Percentiles rank a stretch among this genome's conserved stretches.
These are phyloP conservation scores for Gardenia jasminoides DNA, from an alignment of 257 asterid genomes.

Conservation along the genomic window DNA sequence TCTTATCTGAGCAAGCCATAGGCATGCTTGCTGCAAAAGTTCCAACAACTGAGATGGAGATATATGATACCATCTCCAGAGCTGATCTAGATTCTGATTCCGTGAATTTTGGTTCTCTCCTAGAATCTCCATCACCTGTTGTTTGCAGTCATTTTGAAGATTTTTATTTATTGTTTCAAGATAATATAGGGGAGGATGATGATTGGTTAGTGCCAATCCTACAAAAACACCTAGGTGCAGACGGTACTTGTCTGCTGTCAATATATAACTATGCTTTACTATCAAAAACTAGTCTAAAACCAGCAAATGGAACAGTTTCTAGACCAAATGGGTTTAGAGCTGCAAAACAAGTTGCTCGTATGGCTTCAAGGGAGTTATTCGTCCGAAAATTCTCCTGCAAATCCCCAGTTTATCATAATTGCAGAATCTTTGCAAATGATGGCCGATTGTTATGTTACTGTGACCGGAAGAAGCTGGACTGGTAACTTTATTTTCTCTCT, in stretches of 20 bases:
- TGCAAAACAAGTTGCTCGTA: slow-evolving; percentile 55
- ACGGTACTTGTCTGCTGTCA: slow-evolving; percentile 82
- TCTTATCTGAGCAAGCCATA: slow-evolving; percentile 83
- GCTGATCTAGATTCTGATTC: slow-evolving; percentile 62
- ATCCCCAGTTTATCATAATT: slow-evolving; percentile 95
- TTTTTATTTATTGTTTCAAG: slow-evolving; percentile 52
- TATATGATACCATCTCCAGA: slow-evolving; percentile 47
- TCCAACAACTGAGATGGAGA: slow-evolving; percentile 57
- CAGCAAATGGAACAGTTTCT: slow-evolving; percentile 41
- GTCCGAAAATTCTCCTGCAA: slow-evolving; percentile 95
- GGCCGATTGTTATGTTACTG: slow-evolving; percentile 89
- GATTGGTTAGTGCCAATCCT: slow-evolving; percentile 46
- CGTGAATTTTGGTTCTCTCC: slow-evolving; percentile 18
- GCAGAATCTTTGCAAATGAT: slow-evolving; percentile 91
- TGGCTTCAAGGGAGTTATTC: slow-evolving; percentile 69
- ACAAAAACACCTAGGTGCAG: slow-evolving; percentile 58
- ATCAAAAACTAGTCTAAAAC: slow-evolving; percentile 57
- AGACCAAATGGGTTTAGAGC: slow-evolving; percentile 48
- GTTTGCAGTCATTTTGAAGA: slow-evolving; percentile 70
- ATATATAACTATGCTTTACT: slow-evolving; percentile 63
- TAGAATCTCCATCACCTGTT: slow-evolving; percentile 69
- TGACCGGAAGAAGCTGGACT: slow-evolving; percentile 87
- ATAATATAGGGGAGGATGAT: slow-evolving; percentile 36
- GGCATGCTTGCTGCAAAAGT: slow-evolving; percentile 57
- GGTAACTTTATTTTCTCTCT: slow-evolving; percentile 39